Percentiles rank a stretch among this genome's conserved stretches.
Conservation (phyloP, 768 basidiomycete species). For the Multifurca ochricompacta region DNA sequence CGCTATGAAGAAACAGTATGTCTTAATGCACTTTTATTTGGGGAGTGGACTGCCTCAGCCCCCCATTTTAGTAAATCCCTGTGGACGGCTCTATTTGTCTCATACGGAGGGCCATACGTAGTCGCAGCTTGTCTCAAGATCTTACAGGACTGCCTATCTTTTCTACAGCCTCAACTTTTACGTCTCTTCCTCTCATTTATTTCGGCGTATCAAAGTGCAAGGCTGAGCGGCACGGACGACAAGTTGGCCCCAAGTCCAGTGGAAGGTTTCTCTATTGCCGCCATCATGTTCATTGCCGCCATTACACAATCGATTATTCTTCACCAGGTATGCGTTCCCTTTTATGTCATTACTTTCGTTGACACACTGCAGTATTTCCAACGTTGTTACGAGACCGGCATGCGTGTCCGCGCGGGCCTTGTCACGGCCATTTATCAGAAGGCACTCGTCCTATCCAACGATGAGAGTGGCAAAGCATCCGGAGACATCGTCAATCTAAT, state of each 20-base stretch:
- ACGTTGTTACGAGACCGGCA: constrained; percentile 72
- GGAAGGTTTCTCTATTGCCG: constrained; percentile 70
- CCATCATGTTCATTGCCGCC: constrained; percentile 74
- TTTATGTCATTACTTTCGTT: not conserved
- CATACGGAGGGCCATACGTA: constrained; percentile 74
- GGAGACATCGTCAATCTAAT: constrained; percentile 95
- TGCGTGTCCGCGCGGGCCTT: constrained; percentile 90
- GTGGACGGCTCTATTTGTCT: constrained; percentile 63
- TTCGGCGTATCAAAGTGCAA: constrained; percentile 56
- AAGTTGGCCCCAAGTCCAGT: constrained; percentile 31
- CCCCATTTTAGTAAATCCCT: constrained; percentile 43
- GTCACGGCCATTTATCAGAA: constrained; percentile 83
- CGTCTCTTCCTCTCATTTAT: constrained; percentile 77
- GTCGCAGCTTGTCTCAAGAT: constrained; percentile 60
- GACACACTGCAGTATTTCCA: constrained; percentile 65
- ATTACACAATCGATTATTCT: constrained; percentile 71
- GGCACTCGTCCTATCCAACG: constrained; percentile 76
- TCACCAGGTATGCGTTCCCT: constrained; percentile 51
- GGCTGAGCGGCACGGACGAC: constrained; percentile 28
- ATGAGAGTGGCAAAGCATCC: constrained; percentile 70
- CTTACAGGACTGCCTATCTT: constrained; percentile 72
- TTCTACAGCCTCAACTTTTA: constrained; percentile 83
- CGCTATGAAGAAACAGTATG: constrained; percentile 60
- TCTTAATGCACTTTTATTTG: not conserved
- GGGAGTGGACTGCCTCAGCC: not conserved